Percentiles rank a stretch among this genome's conserved stretches.
Evolutionary conservation across 306 rosid genomes (phyloP).

Genomic region (Malus orientalis): DNA sequence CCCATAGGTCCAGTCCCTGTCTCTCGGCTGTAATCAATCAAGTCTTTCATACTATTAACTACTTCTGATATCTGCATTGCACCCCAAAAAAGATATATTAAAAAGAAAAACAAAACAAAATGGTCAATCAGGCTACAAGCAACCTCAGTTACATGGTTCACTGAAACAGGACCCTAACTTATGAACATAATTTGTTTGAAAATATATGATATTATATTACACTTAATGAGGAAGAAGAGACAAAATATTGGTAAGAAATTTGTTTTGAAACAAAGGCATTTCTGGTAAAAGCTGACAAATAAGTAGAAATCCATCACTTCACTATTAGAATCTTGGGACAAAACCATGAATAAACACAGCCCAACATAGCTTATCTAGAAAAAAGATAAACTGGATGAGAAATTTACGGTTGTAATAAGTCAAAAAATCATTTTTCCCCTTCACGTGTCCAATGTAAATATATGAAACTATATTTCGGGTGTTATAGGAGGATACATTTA

Average conservation of each 20-base stretch:
- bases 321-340: background rate
- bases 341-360: background rate
- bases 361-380: background rate
- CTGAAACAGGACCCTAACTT: background rate
- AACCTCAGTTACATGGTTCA: background rate
- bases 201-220: background rate
- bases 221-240: background rate
- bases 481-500: background rate
- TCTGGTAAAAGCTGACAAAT: background rate
- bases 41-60: constrained; percentile 97
- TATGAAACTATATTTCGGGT: background rate
- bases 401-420: background rate
- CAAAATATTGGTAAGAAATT: background rate
- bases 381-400: background rate
- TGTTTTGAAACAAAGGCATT: background rate
- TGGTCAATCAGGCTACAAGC: background rate
- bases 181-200: background rate
- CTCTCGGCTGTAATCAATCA: constrained; percentile 95
- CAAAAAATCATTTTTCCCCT: background rate
- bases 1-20: constrained; percentile 91
- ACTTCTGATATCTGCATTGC: constrained; percentile 89
- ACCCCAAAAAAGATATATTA: background rate
- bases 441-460: background rate
- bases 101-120: background rate
- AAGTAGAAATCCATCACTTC: background rate